phyloP scores from a whole-genome alignment of 1,139 yeast genomes.

The Hemisphaericaspora xylofermentans region DNA sequence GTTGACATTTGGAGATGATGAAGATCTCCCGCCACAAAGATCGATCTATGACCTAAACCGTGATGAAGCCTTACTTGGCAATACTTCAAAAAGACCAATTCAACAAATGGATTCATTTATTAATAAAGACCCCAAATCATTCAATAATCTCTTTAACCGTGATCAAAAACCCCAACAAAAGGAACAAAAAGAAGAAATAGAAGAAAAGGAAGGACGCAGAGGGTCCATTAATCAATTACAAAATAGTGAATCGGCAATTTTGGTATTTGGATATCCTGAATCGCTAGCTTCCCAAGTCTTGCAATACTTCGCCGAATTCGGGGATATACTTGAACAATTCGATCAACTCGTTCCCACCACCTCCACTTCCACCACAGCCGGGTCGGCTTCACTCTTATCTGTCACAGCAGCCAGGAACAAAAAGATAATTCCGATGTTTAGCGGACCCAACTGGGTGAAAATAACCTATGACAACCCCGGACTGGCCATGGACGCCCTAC shows the following conservation, averaged over 20 bases:
- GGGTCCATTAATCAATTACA: constrained; percentile 22
- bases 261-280: constrained; percentile 90
- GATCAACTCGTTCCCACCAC: constrained; percentile 24
- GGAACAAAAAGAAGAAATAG: constrained; percentile 8
- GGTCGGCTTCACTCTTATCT: constrained; percentile 20
- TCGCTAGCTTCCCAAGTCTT: constrained; percentile 65
- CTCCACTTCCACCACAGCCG: constrained; percentile 7
- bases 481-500: constrained; percentile 78
- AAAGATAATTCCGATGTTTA: constrained; percentile 59
- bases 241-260: constrained; percentile 59
- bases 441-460: constrained; percentile 88
- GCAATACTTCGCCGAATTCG: constrained; percentile 76
- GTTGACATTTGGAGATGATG: constrained; percentile 15
- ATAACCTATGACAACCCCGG: constrained; percentile 75
- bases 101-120: constrained; percentile 33
- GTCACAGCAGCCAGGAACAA: constrained; percentile 15
- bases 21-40: constrained; percentile 58
- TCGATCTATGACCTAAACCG: constrained; percentile 61
- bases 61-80: constrained; percentile 37
- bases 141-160: constrained; percentile 45
- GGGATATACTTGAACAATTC: constrained; percentile 76
- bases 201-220: constrained; percentile 3
- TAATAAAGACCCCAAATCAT: constrained; percentile 47
- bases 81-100: constrained; percentile 39
- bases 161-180: constrained; percentile 16